Base-by-base conservation (phyloP, 768 basidiomycete species). In the Rhodosporidiobolus odoratus region DNA sequence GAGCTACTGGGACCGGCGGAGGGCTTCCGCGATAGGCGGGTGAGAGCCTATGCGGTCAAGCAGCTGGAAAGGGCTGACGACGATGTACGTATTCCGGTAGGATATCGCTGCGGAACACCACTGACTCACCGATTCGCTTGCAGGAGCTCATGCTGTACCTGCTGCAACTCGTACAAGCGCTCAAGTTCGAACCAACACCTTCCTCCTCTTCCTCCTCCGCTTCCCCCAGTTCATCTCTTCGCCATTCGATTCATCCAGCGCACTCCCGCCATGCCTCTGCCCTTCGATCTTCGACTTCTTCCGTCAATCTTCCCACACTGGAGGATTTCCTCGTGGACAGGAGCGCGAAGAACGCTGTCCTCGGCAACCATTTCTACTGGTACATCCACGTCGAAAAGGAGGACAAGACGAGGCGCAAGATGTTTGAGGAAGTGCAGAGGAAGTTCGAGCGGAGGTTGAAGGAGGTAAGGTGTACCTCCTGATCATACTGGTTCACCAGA, bases 361-460 rank as follows among this genome's bases (percentile, higher is more conserved):
- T 99, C 3, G 96, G 94, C 0, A 97, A 97, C 75, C 84, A 91
- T 34, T 83, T 98, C 73, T 90, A 95, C 78, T 98, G 96, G 96
- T 99, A 98, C 76, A 86, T 98, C 65, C 92, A 93, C 86, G 94
- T 98, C 7, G 90, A 91, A 30, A 81, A 91, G 54, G 91, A 93
- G 76, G 91, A 93, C 77, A 86, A 87, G 69, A 83, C 87, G 32
- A 86, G 91, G 78, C 90, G 90, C 6, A 93, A 92, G 82, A 92
- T 95, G 89, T 98, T 93, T 75, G 91, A 89, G 7, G 84, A 88
- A 50, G 91, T 96, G 12, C 90, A 91, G 10, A 94, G 86, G 82
- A 89, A 89, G 71, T 98, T 92, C 77, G 89, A 92, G 86, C 87
- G 85, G 76, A 88, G 89, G 79, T 86, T 98, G 40, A 82, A 90